A percentile compares a stretch with the other conserved stretches of the same genome.
These are phyloP conservation scores for Cladophialophora yegresii DNA, from an alignment of 2,329 filamentous ascomycete species.

Conservation along the genomic window DNA sequence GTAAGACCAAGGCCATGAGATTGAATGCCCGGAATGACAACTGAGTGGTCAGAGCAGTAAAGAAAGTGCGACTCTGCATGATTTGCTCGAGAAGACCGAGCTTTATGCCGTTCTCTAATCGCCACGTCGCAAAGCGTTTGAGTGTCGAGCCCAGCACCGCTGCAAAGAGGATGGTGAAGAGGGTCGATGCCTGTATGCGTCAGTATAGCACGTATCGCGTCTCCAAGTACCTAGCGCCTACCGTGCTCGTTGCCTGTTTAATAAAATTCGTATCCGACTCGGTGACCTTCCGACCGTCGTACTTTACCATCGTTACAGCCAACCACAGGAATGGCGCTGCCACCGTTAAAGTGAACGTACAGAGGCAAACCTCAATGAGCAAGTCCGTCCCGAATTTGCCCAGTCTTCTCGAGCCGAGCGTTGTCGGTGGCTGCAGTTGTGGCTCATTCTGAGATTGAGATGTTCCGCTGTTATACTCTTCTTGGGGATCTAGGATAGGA, in stretches of 20 bases:
- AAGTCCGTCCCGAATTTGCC: conserved; percentile 27
- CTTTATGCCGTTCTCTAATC: neutral
- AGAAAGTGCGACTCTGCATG: neutral
- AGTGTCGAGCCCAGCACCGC: neutral
- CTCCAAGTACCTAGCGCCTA: neutral
- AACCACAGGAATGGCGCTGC: conserved; percentile 25
- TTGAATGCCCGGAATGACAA: neutral
- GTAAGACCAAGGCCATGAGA: conserved; percentile 20
- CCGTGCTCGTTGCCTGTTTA: neutral
- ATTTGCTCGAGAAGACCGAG: neutral
- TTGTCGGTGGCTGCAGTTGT: neutral
- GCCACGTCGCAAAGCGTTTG: neutral
- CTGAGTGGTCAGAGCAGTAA: neutral
- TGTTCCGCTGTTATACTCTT: neutral
- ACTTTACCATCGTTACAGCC: conserved; percentile 19
- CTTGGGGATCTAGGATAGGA: neutral
- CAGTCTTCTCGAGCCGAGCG: conserved; percentile 10
- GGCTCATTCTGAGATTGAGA: neutral
- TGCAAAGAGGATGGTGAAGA: neutral
- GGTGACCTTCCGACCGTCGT: neutral
- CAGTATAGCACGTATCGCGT: neutral
- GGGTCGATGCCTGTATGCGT: neutral
- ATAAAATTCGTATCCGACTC: neutral
- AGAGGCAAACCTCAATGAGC: conserved; percentile 23
- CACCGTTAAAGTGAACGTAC: conserved; percentile 19